phyloP scores from a whole-genome alignment of 2,329 filamentous ascomycete species.

The Ceratocystiopsis minuta region DNA sequence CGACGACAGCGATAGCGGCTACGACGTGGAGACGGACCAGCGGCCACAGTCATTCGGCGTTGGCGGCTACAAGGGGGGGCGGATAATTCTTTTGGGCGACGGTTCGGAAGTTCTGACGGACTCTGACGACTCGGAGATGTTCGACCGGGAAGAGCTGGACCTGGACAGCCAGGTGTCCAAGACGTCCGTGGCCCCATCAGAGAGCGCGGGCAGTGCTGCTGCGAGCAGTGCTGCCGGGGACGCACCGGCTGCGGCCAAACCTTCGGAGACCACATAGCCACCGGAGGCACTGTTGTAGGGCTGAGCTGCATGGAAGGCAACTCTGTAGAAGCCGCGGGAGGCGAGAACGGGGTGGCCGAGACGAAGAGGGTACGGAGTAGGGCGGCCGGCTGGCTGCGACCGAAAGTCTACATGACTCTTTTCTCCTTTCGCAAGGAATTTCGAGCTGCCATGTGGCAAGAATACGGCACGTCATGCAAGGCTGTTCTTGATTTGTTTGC shows the following conservation, averaged over 20 bases:
- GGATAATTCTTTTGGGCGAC: conserved; percentile 89
- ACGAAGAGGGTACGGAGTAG: too few relatives aligned
- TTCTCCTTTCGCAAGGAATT: too few relatives aligned
- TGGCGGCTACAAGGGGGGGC: conserved; percentile 51
- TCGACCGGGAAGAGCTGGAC: conserved; percentile 83
- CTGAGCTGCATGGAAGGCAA: too few relatives aligned
- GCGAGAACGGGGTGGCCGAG: too few relatives aligned
- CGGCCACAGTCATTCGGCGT: conserved; percentile 44
- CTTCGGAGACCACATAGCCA: too few relatives aligned
- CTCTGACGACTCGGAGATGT: conserved; percentile 82
- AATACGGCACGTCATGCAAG: not conserved
- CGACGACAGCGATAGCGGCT: conserved; percentile 61
- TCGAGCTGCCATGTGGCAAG: too few relatives aligned
- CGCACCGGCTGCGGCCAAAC: too few relatives aligned
- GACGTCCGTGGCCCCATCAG: conserved; percentile 20
- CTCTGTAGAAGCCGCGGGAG: too few relatives aligned
- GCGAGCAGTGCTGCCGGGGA: too few relatives aligned
- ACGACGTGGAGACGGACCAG: conserved; percentile 56
- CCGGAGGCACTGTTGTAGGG: too few relatives aligned
- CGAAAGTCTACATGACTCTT: too few relatives aligned
- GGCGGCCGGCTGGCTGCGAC: too few relatives aligned
- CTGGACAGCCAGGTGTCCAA: conserved; percentile 69
- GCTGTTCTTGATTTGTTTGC: not conserved
- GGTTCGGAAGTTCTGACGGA: conserved; percentile 84
- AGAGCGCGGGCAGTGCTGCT: not conserved